phyloP scores from a whole-genome alignment of 2,329 filamentous ascomycete species.

The Achaetomium macrosporum region DNA sequence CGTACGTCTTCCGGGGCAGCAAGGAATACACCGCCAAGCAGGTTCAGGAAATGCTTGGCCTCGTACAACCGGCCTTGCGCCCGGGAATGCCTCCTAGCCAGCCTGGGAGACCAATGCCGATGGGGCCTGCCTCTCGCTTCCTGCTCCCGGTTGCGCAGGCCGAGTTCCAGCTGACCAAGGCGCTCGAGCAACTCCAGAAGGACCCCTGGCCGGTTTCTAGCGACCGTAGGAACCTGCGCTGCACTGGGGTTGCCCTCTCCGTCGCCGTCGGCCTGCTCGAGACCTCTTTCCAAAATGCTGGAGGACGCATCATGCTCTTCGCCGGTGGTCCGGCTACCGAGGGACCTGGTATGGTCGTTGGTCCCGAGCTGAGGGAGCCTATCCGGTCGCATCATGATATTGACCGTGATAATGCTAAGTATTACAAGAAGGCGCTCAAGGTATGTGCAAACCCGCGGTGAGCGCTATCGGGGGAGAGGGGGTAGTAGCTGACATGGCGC shows the following conservation, averaged over 20 bases:
- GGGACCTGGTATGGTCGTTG: slow-evolving; percentile 93
- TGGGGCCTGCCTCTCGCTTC: slow-evolving; percentile 82
- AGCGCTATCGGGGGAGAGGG: neutral
- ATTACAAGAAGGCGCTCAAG: slow-evolving; percentile 98
- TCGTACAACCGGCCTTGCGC: slow-evolving; percentile 65
- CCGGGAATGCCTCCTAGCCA: slow-evolving; percentile 68
- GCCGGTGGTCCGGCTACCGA: slow-evolving; percentile 92
- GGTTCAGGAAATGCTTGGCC: slow-evolving; percentile 97
- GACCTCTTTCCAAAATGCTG: slow-evolving; percentile 91
- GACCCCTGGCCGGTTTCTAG: slow-evolving; percentile 97
- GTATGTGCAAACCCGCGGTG: slow-evolving; percentile 39
- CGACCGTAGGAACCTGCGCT: slow-evolving; percentile 83
- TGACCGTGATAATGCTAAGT: slow-evolving; percentile 97
- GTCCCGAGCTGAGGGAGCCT: slow-evolving; percentile 88
- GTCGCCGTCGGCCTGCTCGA: slow-evolving; percentile 90
- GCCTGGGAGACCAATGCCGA: slow-evolving; percentile 66
- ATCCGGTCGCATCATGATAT: slow-evolving; percentile 99
- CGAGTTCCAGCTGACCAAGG: slow-evolving; percentile 95
- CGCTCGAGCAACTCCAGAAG: slow-evolving; percentile 89
- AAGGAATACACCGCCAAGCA: slow-evolving; percentile 98
- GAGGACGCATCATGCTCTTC: slow-evolving; percentile 95
- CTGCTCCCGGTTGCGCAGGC: slow-evolving; percentile 90
- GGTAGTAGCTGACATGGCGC: slow-evolving; percentile 25
- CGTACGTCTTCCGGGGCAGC: slow-evolving; percentile 94
- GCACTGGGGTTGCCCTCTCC: slow-evolving; percentile 92